Conservation (phyloP, 169 alveolate genomes). For the Cyclospora cayetanensis region DNA sequence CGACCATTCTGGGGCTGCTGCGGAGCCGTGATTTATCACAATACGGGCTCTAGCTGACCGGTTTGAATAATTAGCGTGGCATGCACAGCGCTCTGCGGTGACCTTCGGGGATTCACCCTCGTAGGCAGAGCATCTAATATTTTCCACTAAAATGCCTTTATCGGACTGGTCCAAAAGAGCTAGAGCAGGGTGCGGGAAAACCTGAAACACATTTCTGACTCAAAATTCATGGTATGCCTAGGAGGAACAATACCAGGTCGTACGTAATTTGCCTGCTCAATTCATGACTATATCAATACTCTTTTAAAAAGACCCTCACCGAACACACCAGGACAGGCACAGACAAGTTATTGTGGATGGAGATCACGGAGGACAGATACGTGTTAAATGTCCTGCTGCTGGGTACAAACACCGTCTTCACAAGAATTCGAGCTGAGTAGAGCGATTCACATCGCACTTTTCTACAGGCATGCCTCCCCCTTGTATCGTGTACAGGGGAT, state of each 20-base stretch:
- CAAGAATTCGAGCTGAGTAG: slow-evolving; percentile 38
- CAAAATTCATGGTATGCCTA: background rate
- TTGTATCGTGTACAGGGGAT: background rate
- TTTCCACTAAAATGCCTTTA: background rate
- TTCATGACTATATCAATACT: background rate
- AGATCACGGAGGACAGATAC: slow-evolving; percentile 55
- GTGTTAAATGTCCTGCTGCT: slow-evolving; percentile 46
- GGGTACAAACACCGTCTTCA: slow-evolving; percentile 52
- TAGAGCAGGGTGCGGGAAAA: slow-evolving; percentile 64
- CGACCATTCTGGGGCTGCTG: too few species aligned
- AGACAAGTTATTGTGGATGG: slow-evolving; percentile 36
- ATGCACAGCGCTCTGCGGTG: background rate
- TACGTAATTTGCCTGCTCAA: background rate
- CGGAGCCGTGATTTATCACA: too few species aligned
- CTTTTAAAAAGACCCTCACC: background rate
- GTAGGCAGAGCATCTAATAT: background rate
- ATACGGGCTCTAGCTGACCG: too few species aligned
- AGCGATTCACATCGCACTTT: slow-evolving; percentile 24
- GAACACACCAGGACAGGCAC: slow-evolving; percentile 64
- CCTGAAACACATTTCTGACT: background rate
- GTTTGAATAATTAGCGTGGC: too few species aligned
- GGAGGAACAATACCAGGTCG: background rate
- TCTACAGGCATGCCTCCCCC: background rate
- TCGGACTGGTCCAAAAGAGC: slow-evolving; percentile 10
- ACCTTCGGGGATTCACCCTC: background rate